These are phyloP conservation scores for Lasiodiplodia sp. DNA, from an alignment of 2,329 filamentous ascomycete genomes.

Conservation along the genomic window DNA sequence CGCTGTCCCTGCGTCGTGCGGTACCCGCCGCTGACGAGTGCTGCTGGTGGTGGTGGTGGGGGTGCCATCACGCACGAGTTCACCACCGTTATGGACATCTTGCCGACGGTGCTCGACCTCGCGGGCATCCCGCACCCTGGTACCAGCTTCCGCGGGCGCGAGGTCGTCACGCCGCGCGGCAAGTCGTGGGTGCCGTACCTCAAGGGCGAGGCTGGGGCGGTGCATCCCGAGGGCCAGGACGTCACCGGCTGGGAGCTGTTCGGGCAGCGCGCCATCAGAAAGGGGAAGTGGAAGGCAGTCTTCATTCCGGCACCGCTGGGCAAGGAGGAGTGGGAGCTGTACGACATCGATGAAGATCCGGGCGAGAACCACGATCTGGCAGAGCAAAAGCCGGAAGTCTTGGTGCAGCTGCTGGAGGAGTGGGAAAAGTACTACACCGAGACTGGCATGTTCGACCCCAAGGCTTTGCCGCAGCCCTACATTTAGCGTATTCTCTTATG, in stretches of 20 bases:
- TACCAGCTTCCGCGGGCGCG: slow-evolving; percentile 13
- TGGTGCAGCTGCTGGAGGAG: slow-evolving; percentile 28
- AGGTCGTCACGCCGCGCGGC: slow-evolving; percentile 25
- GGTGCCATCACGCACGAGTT: slow-evolving; percentile 19
- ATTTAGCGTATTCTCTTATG: not conserved
- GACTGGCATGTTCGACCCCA: slow-evolving; percentile 33
- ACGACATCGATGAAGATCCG: slow-evolving; percentile 30
- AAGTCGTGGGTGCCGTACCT: slow-evolving; percentile 15
- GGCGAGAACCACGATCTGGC: slow-evolving; percentile 31
- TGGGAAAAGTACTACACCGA: slow-evolving; percentile 32
- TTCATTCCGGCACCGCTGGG: slow-evolving; percentile 31
- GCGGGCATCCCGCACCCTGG: slow-evolving; percentile 16
- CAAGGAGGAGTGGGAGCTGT: slow-evolving; percentile 32
- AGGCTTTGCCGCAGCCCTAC: not conserved
- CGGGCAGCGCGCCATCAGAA: slow-evolving; percentile 30
- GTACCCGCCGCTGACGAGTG: slow-evolving; percentile 7
- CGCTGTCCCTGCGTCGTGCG: slow-evolving; percentile 27
- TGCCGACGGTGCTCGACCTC: slow-evolving; percentile 27
- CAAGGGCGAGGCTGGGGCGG: not conserved
- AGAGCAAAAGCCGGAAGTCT: slow-evolving; percentile 27
- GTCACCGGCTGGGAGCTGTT: slow-evolving; percentile 32
- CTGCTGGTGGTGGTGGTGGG: too few species aligned
- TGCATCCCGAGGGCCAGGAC: slow-evolving; percentile 5
- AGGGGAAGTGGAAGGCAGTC: slow-evolving; percentile 32
- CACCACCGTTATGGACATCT: slow-evolving; percentile 30